Evolutionary conservation across 2,329 filamentous ascomycete species (phyloP).

Genomic region (Ceratocystis papillata): DNA sequence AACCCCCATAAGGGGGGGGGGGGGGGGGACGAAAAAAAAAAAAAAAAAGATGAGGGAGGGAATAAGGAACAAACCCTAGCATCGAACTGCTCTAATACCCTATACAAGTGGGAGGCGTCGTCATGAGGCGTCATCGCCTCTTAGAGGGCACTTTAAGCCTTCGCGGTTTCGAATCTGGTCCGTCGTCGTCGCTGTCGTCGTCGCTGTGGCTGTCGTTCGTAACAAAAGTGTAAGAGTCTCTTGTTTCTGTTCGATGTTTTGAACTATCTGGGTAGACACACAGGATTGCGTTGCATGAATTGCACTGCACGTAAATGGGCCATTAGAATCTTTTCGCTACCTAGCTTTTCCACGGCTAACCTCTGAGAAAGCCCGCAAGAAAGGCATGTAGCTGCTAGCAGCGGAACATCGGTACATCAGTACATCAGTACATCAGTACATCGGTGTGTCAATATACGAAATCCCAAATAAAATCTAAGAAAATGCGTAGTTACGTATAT

Average conservation of each 20-base stretch:
- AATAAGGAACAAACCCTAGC: background rate
- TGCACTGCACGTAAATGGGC: background rate
- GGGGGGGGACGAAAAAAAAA: too few relatives aligned
- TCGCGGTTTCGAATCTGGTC: too few relatives aligned
- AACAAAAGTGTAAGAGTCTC: background rate
- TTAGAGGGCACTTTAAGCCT: too few relatives aligned
- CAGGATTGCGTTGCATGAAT: background rate
- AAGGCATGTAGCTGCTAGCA: too few relatives aligned
- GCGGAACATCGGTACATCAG: background rate
- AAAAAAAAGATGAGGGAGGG: background rate
- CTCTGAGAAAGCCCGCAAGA: too few relatives aligned
- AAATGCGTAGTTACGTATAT: background rate
- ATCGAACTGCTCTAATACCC: too few relatives aligned
- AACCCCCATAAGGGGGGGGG: too few relatives aligned
- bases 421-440: background rate
- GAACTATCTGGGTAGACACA: background rate
- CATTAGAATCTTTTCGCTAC: too few relatives aligned
- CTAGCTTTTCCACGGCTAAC: too few relatives aligned
- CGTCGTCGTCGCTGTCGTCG: too few relatives aligned
- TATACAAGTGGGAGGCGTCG: background rate
- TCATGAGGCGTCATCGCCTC: slow-evolving; percentile 1
- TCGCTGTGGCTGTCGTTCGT: too few relatives aligned
- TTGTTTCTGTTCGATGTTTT: background rate
- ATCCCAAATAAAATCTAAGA: background rate
- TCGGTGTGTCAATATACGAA: background rate